Conservation (phyloP, 164 flowering plant species). For the Vitis amurensis region DNA sequence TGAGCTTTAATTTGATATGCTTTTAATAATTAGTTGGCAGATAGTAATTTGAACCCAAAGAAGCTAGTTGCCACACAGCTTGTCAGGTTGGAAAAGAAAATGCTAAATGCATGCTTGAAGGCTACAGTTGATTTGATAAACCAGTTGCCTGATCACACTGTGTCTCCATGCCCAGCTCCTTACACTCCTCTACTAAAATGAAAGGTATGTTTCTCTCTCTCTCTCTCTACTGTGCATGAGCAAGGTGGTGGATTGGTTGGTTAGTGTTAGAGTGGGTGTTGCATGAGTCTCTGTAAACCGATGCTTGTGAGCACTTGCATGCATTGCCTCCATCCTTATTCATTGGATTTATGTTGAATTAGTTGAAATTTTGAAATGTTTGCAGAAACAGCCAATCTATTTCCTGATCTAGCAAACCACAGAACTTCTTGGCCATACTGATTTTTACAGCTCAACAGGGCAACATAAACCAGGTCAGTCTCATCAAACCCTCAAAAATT, state of each 20-base stretch:
- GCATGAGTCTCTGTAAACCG: no score
- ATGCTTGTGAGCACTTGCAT: neutral
- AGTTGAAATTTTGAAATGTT: neutral
- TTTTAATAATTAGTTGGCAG: conserved; percentile 60
- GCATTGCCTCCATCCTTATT: neutral
- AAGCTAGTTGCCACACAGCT: conserved; percentile 92
- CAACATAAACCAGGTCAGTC: conserved; percentile 16
- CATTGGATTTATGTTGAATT: neutral
- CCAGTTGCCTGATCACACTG: conserved; percentile 73
- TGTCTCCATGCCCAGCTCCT: conserved; percentile 97
- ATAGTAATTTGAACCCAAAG: conserved; percentile 57
- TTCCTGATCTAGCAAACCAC: conserved; percentile 1
- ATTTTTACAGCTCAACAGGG: neutral
- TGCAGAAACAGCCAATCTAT: conserved; percentile 1
- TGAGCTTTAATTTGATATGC: conserved; percentile 2
- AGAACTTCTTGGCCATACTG: conserved; percentile 1
- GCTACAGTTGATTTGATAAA: conserved; percentile 62
- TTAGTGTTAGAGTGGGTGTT: no score
- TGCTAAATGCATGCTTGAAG: conserved; percentile 71
- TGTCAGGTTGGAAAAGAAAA: conserved; percentile 85
- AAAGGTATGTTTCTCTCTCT: conserved; percentile 20
- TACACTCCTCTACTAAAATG: conserved; percentile 81
- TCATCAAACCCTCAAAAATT: neutral
- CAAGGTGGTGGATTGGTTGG: no score
- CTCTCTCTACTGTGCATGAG: neutral